phyloP scores from a whole-genome alignment of 108 stramenopile genomes.

The Bacterosira constricta region DNA sequence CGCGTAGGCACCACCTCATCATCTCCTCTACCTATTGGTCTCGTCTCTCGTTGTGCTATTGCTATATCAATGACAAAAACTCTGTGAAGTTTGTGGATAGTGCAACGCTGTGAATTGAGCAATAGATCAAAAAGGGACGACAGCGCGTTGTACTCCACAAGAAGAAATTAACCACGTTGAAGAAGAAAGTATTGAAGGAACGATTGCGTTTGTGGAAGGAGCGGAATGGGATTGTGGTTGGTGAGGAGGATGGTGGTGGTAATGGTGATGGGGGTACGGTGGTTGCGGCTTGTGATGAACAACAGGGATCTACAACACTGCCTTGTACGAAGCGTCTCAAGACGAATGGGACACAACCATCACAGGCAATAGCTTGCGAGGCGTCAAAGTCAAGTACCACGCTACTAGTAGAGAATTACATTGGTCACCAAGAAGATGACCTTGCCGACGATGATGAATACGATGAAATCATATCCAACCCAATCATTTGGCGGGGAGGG shows the following conservation, averaged over 20 bases:
- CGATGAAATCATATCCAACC: conserved; percentile 69
- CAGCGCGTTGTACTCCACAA: conserved; percentile 64
- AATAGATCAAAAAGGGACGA: conserved; percentile 66
- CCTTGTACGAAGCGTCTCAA: neutral
- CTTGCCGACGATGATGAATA: conserved; percentile 82
- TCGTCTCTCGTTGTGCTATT: too few species aligned
- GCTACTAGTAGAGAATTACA: conserved; percentile 58
- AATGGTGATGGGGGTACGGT: neutral
- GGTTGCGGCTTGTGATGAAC: neutral
- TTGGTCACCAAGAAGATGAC: conserved; percentile 56
- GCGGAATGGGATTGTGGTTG: conserved; percentile 30
- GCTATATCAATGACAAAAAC: neutral
- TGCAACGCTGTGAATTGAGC: too few species aligned
- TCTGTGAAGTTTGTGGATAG: neutral
- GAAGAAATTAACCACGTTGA: conserved; percentile 79
- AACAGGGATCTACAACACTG: too few species aligned
- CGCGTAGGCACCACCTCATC: too few species aligned
- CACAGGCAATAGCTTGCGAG: neutral
- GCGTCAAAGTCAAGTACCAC: conserved; percentile 4
- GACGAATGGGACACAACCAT: neutral
- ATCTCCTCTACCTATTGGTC: too few species aligned
- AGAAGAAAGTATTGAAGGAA: conserved; percentile 83
- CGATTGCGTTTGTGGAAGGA: conserved; percentile 71
- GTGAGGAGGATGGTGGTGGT: neutral
- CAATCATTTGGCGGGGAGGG: conserved; percentile 64